These are phyloP conservation scores for Cordyceps farinosa DNA, from an alignment of 2,329 filamentous ascomycete species.

Conservation along the genomic window DNA sequence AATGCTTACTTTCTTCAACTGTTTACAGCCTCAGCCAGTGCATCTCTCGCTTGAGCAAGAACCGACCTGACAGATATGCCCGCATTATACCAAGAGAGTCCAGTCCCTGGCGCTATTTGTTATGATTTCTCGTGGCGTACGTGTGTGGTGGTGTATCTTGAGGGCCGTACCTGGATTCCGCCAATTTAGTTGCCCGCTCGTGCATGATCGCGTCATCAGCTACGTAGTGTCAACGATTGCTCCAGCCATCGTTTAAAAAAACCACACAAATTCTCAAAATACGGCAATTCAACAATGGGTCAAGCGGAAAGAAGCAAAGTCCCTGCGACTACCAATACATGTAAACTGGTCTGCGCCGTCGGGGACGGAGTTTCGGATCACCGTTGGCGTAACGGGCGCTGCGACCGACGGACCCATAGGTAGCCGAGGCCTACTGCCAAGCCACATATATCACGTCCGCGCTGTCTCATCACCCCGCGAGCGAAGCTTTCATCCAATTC, in stretches of 20 bases:
- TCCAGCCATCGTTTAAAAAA: background rate
- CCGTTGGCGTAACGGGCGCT: background rate
- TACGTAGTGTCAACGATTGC: background rate
- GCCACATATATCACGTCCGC: background rate
- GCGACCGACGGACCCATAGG: conserved; percentile 12
- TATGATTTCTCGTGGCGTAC: too few relatives aligned
- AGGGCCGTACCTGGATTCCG: background rate
- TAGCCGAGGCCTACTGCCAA: conserved; percentile 9
- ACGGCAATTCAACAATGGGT: background rate
- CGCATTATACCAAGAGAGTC: too few relatives aligned
- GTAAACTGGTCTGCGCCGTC: background rate
- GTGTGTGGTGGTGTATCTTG: too few relatives aligned
- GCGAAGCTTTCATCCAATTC: background rate
- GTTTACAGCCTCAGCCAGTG: background rate
- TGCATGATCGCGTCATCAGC: conserved; percentile 14
- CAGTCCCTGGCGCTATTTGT: too few relatives aligned
- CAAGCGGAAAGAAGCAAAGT: background rate
- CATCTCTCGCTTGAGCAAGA: too few relatives aligned
- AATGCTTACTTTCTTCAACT: too few relatives aligned
- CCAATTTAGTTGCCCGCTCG: background rate
- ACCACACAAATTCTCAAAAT: background rate
- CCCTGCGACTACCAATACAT: background rate
- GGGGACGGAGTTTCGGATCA: conserved; percentile 10
- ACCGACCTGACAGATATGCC: too few relatives aligned
- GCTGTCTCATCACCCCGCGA: background rate